A percentile compares a stretch with the other conserved stretches of the same genome.
These are phyloP conservation scores for Paramecium bursaria DNA, from an alignment of 73 alveolate genomes.

Conservation along the genomic window DNA sequence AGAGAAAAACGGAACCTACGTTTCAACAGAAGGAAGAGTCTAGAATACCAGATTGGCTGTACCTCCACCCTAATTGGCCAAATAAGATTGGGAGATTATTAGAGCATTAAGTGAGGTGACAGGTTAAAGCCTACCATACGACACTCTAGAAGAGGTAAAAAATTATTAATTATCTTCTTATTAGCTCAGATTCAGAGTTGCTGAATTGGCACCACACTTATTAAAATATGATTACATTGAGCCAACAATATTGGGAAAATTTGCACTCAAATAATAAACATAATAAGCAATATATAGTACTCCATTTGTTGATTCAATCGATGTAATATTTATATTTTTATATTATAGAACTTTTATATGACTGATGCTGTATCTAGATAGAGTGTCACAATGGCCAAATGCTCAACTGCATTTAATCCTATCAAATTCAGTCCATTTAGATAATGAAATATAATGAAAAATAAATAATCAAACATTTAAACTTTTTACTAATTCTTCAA, in stretches of 20 bases:
- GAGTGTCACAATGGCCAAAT: slow-evolving; percentile 86
- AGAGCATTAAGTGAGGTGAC: slow-evolving; percentile 90
- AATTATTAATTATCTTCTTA: background rate
- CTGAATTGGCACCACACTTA: slow-evolving; percentile 93
- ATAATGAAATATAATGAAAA: too few species aligned
- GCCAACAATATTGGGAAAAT: slow-evolving; percentile 76
- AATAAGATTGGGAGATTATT: slow-evolving; percentile 89
- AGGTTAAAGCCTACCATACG: slow-evolving; percentile 89
- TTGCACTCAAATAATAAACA: slow-evolving; percentile 68
- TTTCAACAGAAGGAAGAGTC: slow-evolving; percentile 93
- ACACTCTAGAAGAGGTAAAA: slow-evolving; percentile 77
- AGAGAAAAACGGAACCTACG: slow-evolving; percentile 87
- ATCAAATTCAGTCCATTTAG: slow-evolving; percentile 67
- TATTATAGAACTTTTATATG: slow-evolving; percentile 83
- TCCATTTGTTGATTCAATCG: slow-evolving; percentile 75
- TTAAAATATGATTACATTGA: slow-evolving; percentile 86
- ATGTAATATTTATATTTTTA: background rate
- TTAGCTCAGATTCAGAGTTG: slow-evolving; percentile 80
- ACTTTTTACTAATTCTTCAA: too few species aligned
- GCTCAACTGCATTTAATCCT: slow-evolving; percentile 82
- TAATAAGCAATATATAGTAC: slow-evolving; percentile 64
- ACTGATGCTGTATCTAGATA: slow-evolving; percentile 90
- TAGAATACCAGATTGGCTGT: slow-evolving; percentile 76
- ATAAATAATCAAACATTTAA: too few species aligned
- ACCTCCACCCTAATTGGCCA: slow-evolving; percentile 87